phyloP scores from a whole-genome alignment of 257 asterid species.

The Misopates orontium region DNA sequence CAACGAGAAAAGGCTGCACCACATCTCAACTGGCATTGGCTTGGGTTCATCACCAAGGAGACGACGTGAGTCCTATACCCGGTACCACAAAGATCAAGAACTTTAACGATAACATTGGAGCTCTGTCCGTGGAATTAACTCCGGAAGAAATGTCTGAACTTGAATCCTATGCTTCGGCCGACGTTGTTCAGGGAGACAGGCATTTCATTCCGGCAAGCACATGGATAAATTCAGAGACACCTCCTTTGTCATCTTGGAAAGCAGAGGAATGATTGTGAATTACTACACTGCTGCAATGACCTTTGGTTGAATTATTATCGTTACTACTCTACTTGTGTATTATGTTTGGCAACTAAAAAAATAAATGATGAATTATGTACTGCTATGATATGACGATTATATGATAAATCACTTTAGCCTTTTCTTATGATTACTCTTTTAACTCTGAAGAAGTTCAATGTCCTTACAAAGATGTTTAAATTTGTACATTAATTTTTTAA shows the following conservation, averaged over 20 bases:
- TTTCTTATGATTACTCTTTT: no score
- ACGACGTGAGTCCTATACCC: slow-evolving; percentile 50
- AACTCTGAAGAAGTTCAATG: no score
- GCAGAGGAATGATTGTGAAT: no score
- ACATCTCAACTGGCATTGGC: slow-evolving; percentile 56
- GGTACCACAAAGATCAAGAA: slow-evolving; percentile 49
- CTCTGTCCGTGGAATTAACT: slow-evolving; percentile 30
- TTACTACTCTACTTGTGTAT: no score
- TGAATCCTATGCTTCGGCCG: slow-evolving; percentile 20
- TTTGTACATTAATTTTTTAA: no score
- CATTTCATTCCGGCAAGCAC: not conserved
- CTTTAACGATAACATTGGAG: slow-evolving; percentile 35
- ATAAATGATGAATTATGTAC: no score
- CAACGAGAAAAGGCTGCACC: slow-evolving; percentile 48
- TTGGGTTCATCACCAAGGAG: slow-evolving; percentile 65
- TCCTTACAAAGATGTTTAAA: no score
- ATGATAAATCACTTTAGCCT: no score
- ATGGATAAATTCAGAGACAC: slow-evolving; percentile 34
- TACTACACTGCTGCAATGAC: no score
- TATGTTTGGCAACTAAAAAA: no score
- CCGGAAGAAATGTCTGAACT: slow-evolving; percentile 33
- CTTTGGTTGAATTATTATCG: no score
- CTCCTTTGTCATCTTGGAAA: slow-evolving; percentile 40
- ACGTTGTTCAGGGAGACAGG: slow-evolving; percentile 34
- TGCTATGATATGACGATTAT: no score